These are phyloP conservation scores for Artomyces pyxidatus DNA, from an alignment of 768 basidiomycete genomes.

Conservation along the genomic window DNA sequence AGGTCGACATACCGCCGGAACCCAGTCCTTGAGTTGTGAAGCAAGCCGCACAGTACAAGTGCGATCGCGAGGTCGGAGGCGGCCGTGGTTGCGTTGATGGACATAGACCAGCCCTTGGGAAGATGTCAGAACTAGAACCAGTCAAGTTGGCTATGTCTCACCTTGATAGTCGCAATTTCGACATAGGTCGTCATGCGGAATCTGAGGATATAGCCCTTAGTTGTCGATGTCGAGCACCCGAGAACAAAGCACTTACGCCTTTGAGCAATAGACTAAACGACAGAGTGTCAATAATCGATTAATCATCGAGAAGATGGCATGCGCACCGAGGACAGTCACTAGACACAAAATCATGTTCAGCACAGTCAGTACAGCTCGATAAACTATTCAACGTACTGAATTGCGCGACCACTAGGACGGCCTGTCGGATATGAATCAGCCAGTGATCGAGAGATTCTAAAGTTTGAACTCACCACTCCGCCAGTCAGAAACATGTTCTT, in stretches of 20 bases:
- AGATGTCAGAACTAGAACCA: not conserved
- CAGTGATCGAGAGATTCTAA: too few species aligned
- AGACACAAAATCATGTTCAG: too few species aligned
- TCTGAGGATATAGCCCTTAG: not conserved
- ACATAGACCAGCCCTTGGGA: conserved; percentile 44
- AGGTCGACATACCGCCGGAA: conserved; percentile 37
- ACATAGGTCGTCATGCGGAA: not conserved
- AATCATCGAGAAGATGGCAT: conserved; percentile 37
- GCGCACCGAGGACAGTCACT: too few species aligned
- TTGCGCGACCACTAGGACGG: conserved; percentile 37
- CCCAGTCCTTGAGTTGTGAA: conserved; percentile 43
- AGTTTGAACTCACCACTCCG: conserved; percentile 33
- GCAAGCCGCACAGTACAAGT: conserved; percentile 38
- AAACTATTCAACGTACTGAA: conserved; percentile 31
- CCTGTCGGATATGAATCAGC: conserved; percentile 23
- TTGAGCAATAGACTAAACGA: not conserved
- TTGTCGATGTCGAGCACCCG: too few species aligned
- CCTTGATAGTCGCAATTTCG: not conserved
- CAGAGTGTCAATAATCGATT: not conserved
- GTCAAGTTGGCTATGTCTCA: not conserved
- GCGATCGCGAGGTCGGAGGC: conserved; percentile 44
- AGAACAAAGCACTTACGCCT: not conserved
- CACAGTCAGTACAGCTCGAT: not conserved
- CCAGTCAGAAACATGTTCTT: conserved; percentile 34
- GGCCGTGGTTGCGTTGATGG: conserved; percentile 46